A percentile compares a stretch with the other conserved stretches of the same genome.
phyloP scores from a whole-genome alignment of 1,284 basidiomycete genomes.

The Cryptococcus sp. region DNA sequence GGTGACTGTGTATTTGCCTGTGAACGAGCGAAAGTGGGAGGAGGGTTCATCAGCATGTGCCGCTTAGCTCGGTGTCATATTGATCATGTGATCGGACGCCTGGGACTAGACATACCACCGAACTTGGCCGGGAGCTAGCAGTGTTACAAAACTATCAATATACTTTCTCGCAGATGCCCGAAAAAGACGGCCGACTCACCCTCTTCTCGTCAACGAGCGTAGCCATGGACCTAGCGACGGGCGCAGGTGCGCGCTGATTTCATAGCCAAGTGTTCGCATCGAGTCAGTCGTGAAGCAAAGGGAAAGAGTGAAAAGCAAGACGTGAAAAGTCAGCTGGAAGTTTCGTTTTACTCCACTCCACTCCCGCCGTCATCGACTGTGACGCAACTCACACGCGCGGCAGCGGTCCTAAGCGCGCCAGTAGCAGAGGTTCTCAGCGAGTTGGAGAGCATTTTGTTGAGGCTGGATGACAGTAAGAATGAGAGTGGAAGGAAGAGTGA shows the following conservation, averaged over 20 bases:
- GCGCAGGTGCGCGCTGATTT: conserved; percentile 6
- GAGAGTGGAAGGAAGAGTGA: not conserved
- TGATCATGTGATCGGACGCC: conserved; percentile 7
- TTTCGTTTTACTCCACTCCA: not conserved
- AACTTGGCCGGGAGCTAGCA: conserved; percentile 87
- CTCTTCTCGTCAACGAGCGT: conserved; percentile 45
- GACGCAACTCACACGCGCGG: conserved; percentile 10
- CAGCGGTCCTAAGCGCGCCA: conserved; percentile 29
- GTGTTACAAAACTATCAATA: conserved; percentile 11
- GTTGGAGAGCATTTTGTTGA: conserved; percentile 34
- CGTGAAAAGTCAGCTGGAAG: no score
- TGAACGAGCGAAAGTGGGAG: not conserved
- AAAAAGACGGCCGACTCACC: conserved; percentile 33
- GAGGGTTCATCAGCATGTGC: not conserved
- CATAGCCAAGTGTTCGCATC: no score
- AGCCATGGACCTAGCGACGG: conserved; percentile 43
- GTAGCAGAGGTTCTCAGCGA: conserved; percentile 35
- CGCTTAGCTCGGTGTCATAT: not conserved
- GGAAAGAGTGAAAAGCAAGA: no score
- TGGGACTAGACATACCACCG: conserved; percentile 70
- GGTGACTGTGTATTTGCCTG: conserved; percentile 65
- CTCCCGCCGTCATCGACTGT: not conserved
- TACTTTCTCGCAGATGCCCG: not conserved
- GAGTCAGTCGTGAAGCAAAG: not conserved
- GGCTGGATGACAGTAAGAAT: not conserved